Percentiles rank a stretch among this genome's conserved stretches.
These are phyloP conservation scores for Solanum ahanhuiri DNA, from an alignment of 257 asterid species.

Conservation along the genomic window DNA sequence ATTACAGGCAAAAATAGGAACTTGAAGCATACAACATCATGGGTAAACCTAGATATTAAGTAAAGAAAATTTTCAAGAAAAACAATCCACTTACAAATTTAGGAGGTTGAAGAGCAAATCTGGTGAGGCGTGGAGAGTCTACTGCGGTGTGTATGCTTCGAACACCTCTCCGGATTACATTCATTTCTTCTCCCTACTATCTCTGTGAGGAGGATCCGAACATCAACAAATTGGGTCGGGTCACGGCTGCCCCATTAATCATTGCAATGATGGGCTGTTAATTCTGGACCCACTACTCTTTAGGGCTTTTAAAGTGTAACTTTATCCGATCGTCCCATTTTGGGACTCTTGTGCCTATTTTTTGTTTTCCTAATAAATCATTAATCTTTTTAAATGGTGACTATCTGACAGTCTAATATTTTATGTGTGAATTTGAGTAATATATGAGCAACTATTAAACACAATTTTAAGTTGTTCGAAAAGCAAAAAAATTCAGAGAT, in stretches of 20 bases:
- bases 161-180: neutral
- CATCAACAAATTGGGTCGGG: neutral
- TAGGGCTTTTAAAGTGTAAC: neutral
- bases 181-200: neutral
- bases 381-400: neutral
- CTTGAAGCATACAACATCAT: neutral
- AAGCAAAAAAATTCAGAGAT: neutral
- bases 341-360: neutral
- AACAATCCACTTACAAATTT: constrained; percentile 23
- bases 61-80: neutral
- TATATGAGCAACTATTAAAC: neutral
- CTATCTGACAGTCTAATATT: neutral
- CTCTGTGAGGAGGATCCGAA: neutral
- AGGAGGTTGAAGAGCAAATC: constrained; percentile 55
- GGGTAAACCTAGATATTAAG: neutral
- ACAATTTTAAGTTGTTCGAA: neutral
- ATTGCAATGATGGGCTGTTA: neutral
- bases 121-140: constrained; percentile 47
- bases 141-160: constrained; percentile 37
- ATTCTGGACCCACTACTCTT: neutral
- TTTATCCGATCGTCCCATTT: neutral
- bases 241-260: neutral
- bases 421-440: neutral
- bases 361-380: neutral
- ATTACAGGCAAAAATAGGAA: neutral